phyloP scores from a whole-genome alignment of 1,284 basidiomycete genomes.

The Tranzscheliella williamsii region DNA sequence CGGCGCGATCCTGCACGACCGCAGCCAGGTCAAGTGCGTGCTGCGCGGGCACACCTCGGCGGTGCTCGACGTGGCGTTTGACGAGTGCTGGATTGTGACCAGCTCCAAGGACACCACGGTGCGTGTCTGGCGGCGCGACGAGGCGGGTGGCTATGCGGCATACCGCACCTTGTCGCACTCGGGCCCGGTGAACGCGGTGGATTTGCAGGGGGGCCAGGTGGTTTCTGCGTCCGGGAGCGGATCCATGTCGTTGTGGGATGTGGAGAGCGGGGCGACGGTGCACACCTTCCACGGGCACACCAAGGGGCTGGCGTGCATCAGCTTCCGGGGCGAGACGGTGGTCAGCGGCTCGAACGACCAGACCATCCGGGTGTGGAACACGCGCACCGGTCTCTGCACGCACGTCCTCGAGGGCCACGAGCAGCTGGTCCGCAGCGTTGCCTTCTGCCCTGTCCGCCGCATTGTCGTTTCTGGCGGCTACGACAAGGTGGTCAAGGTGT shows the following conservation, averaged over 20 bases:
- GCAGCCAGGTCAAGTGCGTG: slow-evolving; percentile 8
- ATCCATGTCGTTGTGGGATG: slow-evolving; percentile 41
- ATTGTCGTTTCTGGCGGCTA: slow-evolving; percentile 45
- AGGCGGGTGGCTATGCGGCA: slow-evolving; percentile 3
- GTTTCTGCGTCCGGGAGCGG: slow-evolving; percentile 48
- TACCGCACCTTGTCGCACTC: slow-evolving; percentile 22
- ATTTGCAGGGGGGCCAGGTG: slow-evolving; percentile 20
- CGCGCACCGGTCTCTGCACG: slow-evolving; percentile 23
- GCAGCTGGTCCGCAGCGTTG: slow-evolving; percentile 39
- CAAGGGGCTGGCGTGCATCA: slow-evolving; percentile 45
- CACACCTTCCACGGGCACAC: slow-evolving; percentile 37
- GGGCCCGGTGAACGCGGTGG: slow-evolving; percentile 38
- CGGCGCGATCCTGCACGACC: slow-evolving; percentile 8
- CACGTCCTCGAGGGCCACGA: slow-evolving; percentile 29
- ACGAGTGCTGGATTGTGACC: slow-evolving; percentile 39
- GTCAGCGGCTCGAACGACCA: slow-evolving; percentile 46
- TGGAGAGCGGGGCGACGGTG: slow-evolving; percentile 21
- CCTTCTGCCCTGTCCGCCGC: slow-evolving; percentile 14
- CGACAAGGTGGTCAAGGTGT: slow-evolving; percentile 41
- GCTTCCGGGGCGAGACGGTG: slow-evolving; percentile 24
- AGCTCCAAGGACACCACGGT: slow-evolving; percentile 47
- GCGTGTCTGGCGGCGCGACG: slow-evolving; percentile 38
- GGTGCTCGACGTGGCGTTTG: slow-evolving; percentile 40
- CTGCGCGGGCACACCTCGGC: slow-evolving; percentile 32
- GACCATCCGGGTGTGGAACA: slow-evolving; percentile 50